phyloP scores from a whole-genome alignment of 768 basidiomycete species.

The Ramaria sp. region DNA sequence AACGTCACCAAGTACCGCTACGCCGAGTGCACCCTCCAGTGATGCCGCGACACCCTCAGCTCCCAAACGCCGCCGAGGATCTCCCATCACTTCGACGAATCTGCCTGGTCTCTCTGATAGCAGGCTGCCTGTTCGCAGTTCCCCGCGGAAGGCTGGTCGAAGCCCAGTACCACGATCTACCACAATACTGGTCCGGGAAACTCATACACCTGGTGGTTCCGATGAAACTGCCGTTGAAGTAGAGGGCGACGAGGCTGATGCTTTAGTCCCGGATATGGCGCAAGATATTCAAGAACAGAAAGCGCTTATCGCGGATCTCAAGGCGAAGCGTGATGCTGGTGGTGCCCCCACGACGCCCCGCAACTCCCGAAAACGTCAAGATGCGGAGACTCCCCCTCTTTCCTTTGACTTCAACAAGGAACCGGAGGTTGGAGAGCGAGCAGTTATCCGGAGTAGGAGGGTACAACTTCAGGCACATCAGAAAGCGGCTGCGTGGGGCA shows the following conservation, averaged over 20 bases:
- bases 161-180: conserved; percentile 15
- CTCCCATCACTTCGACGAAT: conserved; percentile 14
- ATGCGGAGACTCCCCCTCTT: conserved; percentile 2
- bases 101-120: conserved; percentile 14
- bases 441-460: conserved; percentile 55
- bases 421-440: conserved; percentile 47
- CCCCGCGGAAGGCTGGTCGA: conserved; percentile 12
- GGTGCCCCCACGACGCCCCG: conserved; percentile 10
- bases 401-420: conserved; percentile 56
- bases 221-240: conserved; percentile 62
- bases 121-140: conserved; percentile 22
- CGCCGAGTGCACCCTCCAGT: conserved; percentile 24
- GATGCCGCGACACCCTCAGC: conserved; percentile 31
- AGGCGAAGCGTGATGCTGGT: conserved; percentile 43
- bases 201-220: conserved; percentile 39
- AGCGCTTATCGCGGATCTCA: conserved; percentile 63
- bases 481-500: conserved; percentile 75
- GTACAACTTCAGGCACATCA: conserved; percentile 53
- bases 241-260: conserved; percentile 39
- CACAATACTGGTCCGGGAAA: conserved; percentile 22
- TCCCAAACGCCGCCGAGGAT: conserved; percentile 58
- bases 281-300: conserved; percentile 72
- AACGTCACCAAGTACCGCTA: conserved; percentile 18
- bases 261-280: conserved; percentile 51
- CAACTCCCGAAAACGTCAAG: conserved; percentile 30